Evolutionary conservation across 2,329 filamentous ascomycete species (phyloP).

Genomic region (Sclerotinia spermophila): DNA sequence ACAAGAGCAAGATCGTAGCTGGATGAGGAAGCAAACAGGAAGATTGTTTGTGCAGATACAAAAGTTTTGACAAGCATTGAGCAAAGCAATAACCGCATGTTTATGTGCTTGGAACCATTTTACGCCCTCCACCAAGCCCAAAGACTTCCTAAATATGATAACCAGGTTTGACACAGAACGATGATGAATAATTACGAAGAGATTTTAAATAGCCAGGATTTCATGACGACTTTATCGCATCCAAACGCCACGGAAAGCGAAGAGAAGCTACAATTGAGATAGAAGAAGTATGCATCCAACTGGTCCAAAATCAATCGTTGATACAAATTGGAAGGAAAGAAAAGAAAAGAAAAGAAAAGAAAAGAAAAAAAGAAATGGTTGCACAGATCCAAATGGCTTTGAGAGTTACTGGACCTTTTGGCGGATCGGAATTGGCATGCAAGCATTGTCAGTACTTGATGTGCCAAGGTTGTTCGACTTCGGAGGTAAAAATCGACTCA

Average conservation of each 20-base stretch:
- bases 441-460: neutral
- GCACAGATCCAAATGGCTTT: neutral
- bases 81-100: neutral
- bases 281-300: slow-evolving; percentile 20
- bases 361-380: slow-evolving; percentile 19
- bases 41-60: neutral
- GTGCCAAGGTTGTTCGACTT: neutral
- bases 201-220: neutral
- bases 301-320: slow-evolving; percentile 20
- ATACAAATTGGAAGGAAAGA: slow-evolving; percentile 24
- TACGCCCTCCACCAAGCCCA: neutral
- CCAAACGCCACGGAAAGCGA: slow-evolving; percentile 13
- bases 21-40: neutral
- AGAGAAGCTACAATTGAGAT: neutral
- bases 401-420: neutral
- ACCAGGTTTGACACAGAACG: neutral
- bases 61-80: neutral
- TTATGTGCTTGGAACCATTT: neutral
- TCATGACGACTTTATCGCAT: neutral
- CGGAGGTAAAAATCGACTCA: neutral
- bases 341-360: slow-evolving; percentile 21
- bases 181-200: neutral
- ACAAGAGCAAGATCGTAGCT: neutral
- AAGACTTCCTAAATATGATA: slow-evolving; percentile 13
- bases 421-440: neutral